phyloP scores from a whole-genome alignment of 1,284 basidiomycete genomes.

The Malassezia equina region DNA sequence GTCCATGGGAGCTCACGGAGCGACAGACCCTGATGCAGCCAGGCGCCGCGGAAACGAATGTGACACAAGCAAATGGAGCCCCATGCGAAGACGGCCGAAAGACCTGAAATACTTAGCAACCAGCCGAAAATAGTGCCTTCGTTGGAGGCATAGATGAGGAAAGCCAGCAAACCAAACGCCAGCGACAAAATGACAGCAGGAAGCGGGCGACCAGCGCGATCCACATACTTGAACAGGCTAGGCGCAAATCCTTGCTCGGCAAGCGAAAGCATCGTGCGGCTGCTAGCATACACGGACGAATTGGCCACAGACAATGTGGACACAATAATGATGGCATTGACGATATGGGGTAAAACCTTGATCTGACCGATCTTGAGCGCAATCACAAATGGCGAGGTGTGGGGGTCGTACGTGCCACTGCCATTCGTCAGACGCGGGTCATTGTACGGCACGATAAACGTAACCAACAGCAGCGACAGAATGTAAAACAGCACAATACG shows the following conservation, averaged over 20 bases:
- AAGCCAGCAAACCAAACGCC: constrained; percentile 37
- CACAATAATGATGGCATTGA: constrained; percentile 52
- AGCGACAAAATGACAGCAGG: constrained; percentile 48
- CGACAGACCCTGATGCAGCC: constrained; percentile 51
- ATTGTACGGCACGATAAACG: constrained; percentile 53
- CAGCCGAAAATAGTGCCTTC: constrained; percentile 49
- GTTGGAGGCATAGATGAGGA: constrained; percentile 34
- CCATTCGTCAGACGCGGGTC: constrained; percentile 29
- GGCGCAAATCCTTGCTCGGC: constrained; percentile 50
- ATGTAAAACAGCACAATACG: constrained; percentile 54
- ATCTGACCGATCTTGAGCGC: constrained; percentile 50
- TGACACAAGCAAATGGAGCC: constrained; percentile 33
- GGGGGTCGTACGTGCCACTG: constrained; percentile 45
- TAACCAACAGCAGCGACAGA: constrained; percentile 55
- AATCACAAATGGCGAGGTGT: constrained; percentile 53
- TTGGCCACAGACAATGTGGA: constrained; percentile 50
- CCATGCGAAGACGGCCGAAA: constrained; percentile 53
- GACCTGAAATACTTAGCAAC: constrained; percentile 52
- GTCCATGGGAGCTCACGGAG: constrained; percentile 52
- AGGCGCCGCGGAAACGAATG: constrained; percentile 52
- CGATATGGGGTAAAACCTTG: constrained; percentile 50
- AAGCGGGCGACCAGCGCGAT: constrained; percentile 53
- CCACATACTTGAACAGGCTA: constrained; percentile 49
- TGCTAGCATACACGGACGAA: constrained; percentile 48
- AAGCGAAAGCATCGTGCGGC: constrained; percentile 47